Percentiles rank a stretch among this genome's conserved stretches.
Conservation (phyloP, 2,329 filamentous ascomycete genomes). For the Monosporascus sp. region DNA sequence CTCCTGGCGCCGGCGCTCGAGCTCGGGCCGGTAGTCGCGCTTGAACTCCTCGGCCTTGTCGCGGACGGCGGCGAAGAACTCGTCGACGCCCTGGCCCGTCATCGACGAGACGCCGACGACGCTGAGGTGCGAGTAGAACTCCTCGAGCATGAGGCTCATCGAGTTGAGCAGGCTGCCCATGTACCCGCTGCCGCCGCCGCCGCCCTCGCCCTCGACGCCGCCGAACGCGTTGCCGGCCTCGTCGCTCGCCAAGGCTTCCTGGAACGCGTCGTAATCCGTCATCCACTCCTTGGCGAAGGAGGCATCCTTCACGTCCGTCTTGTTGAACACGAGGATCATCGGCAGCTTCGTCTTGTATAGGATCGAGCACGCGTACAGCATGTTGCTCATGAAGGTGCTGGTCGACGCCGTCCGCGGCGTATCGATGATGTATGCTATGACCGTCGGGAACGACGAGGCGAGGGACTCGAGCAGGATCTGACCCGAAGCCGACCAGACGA, state of each 20-base stretch:
- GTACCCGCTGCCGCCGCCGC: conserved; percentile 70
- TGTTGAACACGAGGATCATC: conserved; percentile 99
- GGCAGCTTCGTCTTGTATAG: conserved; percentile 97
- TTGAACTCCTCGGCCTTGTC: conserved; percentile 86
- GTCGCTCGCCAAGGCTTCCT: conserved; percentile 74
- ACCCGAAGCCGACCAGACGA: conserved; percentile 95
- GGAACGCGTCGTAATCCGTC: conserved; percentile 97
- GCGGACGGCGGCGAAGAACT: conserved; percentile 86
- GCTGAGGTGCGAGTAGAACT: conserved; percentile 91
- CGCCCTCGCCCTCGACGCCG: conserved; percentile 61
- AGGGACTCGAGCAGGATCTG: conserved; percentile 90
- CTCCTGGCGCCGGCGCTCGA: conserved; percentile 71
- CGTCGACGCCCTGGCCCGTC: conserved; percentile 84
- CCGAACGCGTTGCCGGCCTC: conserved; percentile 74
- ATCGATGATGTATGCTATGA: conserved; percentile 96
- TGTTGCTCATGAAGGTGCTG: conserved; percentile 98
- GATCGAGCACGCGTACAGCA: conserved; percentile 98
- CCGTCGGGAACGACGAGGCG: conserved; percentile 90
- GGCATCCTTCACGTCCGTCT: conserved; percentile 91
- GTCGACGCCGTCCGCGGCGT: conserved; percentile 90
- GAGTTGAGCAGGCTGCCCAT: conserved; percentile 95
- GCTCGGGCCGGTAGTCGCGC: conserved; percentile 84
- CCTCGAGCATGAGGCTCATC: conserved; percentile 95
- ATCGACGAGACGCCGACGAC: conserved; percentile 92
- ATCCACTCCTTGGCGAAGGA: conserved; percentile 97